Evolutionary conservation across 306 rosid genomes (phyloP), one percentile per base, ranked within the genome.

Genomic region (Psophocarpus tetragonolobus): DNA sequence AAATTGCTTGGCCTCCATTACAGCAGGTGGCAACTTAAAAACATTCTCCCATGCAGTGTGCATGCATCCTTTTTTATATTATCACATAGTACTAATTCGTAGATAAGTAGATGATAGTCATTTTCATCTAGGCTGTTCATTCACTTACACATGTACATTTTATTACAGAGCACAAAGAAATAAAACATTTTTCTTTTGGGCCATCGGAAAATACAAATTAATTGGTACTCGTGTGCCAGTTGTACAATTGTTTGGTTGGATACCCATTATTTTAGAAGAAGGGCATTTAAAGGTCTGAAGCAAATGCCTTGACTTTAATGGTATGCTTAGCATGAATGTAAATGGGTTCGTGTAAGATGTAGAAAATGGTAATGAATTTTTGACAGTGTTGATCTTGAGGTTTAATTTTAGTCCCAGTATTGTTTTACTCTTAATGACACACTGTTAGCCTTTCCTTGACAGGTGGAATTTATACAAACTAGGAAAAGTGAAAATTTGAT

Each of bases 1-100:
- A 83, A 56, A 84, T 90, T 71, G 97, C 97, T 67, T 88, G 95
- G 97, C 93, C 91, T 66, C 85, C 91, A 47, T 84, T 90, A 68
- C 92, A 89, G 89, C 94, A 75, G 76, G 92, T 83, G 68, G 83
- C 83, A 32, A 80, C 81, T 33, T 90, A 87, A 85, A 85, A 73
- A 65, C 65, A 17, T 18, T 76, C 75, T 42, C 39, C 75, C 66
- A 56, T 38, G 71, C 21, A 20, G 41, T 33, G 53, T 62, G 44
- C 33, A 61, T 44, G 44, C 77, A 74, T 70, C 77, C 61, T 56
- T 50, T 82, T 82, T 79, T 44, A 71, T n/a, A 75, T 69, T 54
- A 71, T 75, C 71, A 63, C 41, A 20, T 58, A 15, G 61, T 66
- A 6, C 3, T 18, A 38, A 30, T 54, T 38, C 29, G 32, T 82